Percentiles rank a stretch among this genome's conserved stretches.
These are phyloP conservation scores for Calocera cornea DNA, from an alignment of 768 basidiomycete species.

Conservation along the genomic window DNA sequence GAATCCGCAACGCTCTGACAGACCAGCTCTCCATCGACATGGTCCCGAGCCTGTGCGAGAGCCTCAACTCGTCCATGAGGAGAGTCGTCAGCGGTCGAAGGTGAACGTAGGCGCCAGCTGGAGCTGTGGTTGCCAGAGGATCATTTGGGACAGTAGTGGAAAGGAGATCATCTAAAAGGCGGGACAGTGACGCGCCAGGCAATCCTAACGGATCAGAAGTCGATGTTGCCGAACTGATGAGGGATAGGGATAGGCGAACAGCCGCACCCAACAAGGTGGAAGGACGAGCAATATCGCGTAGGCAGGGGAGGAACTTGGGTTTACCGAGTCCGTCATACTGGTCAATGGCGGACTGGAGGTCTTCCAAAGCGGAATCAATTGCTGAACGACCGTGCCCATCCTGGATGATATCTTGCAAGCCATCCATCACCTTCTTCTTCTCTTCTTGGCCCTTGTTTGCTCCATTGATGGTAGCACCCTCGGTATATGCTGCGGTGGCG, in stretches of 20 bases:
- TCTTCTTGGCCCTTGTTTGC: constrained; percentile 53
- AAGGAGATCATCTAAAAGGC: not conserved
- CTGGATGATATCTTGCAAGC: constrained; percentile 7
- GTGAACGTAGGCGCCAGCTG: constrained; percentile 25
- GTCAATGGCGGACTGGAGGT: constrained; percentile 1
- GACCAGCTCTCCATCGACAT: constrained; percentile 39
- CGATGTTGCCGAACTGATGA: not conserved
- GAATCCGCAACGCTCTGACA: constrained; percentile 46
- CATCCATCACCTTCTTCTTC: constrained; percentile 22
- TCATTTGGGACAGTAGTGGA: not conserved
- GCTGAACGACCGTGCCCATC: constrained; percentile 2
- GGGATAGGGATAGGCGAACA: not conserved
- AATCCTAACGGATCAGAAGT: constrained; percentile 1
- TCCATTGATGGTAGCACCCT: constrained; percentile 62
- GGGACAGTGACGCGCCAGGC: not conserved
- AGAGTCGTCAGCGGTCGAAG: constrained; percentile 44
- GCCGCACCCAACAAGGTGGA: constrained; percentile 4
- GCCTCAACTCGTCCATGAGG: constrained; percentile 39
- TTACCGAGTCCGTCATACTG: constrained; percentile 6
- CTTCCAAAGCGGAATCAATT: constrained; percentile 10
- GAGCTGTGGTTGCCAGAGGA: not conserved
- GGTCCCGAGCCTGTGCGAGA: constrained; percentile 45
- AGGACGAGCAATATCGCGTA: not conserved
- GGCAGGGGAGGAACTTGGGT: not conserved
- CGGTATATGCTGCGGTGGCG: constrained; percentile 53